phyloP scores from a whole-genome alignment of 2,329 filamentous ascomycete species.

The Pezicula radicicola region DNA sequence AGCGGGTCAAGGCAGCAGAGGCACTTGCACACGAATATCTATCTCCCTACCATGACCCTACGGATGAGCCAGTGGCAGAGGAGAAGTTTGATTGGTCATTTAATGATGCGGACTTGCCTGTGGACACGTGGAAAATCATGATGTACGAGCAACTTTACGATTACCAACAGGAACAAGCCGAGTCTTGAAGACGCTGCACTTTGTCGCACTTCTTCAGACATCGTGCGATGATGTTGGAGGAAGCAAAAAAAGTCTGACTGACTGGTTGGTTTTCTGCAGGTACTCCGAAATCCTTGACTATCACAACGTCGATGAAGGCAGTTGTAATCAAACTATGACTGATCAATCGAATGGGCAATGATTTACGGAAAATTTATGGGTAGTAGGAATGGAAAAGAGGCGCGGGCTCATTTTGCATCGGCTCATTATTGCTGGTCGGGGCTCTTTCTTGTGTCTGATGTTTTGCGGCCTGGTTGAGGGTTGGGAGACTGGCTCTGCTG shows the following conservation, averaged over 20 bases:
- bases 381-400: no score
- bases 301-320: slow-evolving; percentile 74
- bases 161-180: slow-evolving; percentile 18
- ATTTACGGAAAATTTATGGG: neutral
- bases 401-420: neutral
- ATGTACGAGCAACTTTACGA: slow-evolving; percentile 64
- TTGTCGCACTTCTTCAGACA: slow-evolving; percentile 11
- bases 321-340: slow-evolving; percentile 1
- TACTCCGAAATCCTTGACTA: slow-evolving; percentile 99
- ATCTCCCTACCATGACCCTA: slow-evolving; percentile 93
- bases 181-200: slow-evolving; percentile 13
- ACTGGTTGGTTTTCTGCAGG: slow-evolving; percentile 50
- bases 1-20: slow-evolving; percentile 82
- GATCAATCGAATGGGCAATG: slow-evolving; percentile 17
- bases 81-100: slow-evolving; percentile 99
- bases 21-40: slow-evolving; percentile 92
- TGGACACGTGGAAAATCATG: slow-evolving; percentile 99
- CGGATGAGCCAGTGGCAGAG: slow-evolving; percentile 90
- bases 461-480: slow-evolving; percentile 6
- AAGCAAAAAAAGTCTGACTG: slow-evolving; percentile 13
- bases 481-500: slow-evolving; percentile 10
- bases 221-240: slow-evolving; percentile 2
- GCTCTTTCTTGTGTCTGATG: slow-evolving; percentile 5
- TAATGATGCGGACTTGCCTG: slow-evolving; percentile 94
- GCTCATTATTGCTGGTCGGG: neutral